Evolutionary conservation across 257 asterid species (phyloP).

Genomic region (Primulina eburnea): DNA sequence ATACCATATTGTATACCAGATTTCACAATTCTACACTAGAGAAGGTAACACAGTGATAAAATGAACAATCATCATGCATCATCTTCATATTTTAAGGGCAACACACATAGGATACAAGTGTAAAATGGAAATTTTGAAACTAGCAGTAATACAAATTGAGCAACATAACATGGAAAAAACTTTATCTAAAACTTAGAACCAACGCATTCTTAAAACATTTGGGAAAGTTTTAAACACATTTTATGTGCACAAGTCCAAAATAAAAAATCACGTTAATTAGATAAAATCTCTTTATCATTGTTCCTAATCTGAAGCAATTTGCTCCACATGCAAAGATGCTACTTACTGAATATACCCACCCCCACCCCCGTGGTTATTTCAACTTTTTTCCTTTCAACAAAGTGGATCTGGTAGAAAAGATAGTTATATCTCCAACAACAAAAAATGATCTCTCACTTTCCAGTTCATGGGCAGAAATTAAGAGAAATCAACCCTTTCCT

Average conservation of each 20-base stretch:
- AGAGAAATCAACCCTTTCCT: too few species aligned
- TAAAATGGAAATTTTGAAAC: slow-evolving; percentile 5
- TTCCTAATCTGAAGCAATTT: slow-evolving; percentile 7
- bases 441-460: too few species aligned
- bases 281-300: neutral
- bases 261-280: neutral
- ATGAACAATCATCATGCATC: neutral
- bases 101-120: neutral
- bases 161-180: neutral
- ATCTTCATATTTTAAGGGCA: neutral
- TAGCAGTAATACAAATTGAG: neutral
- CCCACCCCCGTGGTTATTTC: too few species aligned
- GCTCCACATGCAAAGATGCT: neutral
- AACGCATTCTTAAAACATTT: neutral
- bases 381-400: too few species aligned
- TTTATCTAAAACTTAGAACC: slow-evolving; percentile 2
- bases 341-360: too few species aligned
- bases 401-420: too few species aligned
- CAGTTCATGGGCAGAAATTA: too few species aligned
- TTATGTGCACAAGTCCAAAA: too few species aligned
- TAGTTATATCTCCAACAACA: too few species aligned
- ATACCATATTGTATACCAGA: slow-evolving; percentile 3
- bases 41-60: neutral
- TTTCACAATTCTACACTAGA: neutral
- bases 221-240: too few species aligned